Conservation (phyloP, 139 green algal species). For the Edaphochlamys debaryana region DNA sequence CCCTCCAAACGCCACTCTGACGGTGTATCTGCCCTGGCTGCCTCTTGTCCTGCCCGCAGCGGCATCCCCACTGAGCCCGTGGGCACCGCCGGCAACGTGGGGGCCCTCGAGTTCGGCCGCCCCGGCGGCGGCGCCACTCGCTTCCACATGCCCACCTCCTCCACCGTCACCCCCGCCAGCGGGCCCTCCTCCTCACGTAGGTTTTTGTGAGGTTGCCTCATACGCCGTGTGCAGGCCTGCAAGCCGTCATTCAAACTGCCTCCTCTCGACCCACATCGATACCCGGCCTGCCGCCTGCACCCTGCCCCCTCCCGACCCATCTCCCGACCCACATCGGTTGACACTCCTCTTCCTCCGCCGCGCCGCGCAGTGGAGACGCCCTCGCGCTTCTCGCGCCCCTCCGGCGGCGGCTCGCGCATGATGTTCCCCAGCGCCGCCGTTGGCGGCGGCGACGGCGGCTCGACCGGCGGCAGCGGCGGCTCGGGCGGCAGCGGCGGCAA, state of each 20-base stretch:
- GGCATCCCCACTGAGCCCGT: background rate
- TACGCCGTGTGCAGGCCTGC: no score
- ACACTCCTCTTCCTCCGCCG: no score
- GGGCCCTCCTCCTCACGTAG: background rate
- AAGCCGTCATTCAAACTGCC: no score
- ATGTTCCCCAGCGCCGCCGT: background rate
- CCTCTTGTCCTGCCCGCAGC: background rate
- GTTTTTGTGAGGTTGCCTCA: background rate
- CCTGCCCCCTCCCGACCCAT: background rate
- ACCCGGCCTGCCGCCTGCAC: no score
- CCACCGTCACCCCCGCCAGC: background rate
- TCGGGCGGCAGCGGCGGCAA: background rate
- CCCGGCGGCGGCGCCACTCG: conserved; percentile 31
- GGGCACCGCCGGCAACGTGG: conserved; percentile 11
- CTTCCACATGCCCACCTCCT: conserved; percentile 14
- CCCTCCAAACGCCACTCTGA: background rate
- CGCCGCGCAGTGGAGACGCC: conserved; percentile 6
- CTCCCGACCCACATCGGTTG: no score
- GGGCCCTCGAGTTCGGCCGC: background rate
- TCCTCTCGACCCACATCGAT: no score
- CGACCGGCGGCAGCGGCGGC: background rate
- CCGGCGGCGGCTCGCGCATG: conserved; percentile 29
- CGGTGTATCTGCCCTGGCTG: no score
- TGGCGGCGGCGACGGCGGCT: background rate
- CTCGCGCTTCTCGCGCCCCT: conserved; percentile 23